Percentiles rank a stretch among this genome's conserved stretches.
These are phyloP conservation scores for Fraxinus floribunda DNA, from an alignment of 305 asterid species.

Conservation along the genomic window DNA sequence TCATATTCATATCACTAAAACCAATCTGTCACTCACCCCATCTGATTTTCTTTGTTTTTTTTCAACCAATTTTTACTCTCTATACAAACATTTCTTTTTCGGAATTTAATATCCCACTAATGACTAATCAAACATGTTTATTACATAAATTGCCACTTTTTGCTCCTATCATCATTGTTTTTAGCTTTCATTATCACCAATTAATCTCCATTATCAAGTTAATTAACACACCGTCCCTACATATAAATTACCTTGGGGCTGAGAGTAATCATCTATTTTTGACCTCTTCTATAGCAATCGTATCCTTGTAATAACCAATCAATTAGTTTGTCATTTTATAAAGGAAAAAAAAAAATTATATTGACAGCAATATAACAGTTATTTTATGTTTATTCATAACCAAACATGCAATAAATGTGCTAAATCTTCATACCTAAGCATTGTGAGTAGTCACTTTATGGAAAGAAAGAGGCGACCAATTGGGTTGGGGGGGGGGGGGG, in stretches of 20 bases:
- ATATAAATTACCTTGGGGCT: not conserved
- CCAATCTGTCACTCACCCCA: slow-evolving; percentile 22
- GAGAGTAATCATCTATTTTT: not conserved
- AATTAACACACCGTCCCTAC: not conserved
- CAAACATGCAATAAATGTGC: not conserved
- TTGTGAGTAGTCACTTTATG: not conserved
- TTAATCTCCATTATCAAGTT: not conserved
- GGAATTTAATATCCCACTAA: slow-evolving; percentile 1
- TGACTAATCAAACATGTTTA: slow-evolving; percentile 24
- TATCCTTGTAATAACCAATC: slow-evolving; percentile 17
- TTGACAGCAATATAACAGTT: not conserved
- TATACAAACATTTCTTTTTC: not conserved
- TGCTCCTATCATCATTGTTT: not conserved
- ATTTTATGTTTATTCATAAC: not conserved
- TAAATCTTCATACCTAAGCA: not conserved
- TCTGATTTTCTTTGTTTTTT: not conserved
- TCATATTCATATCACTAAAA: not conserved
- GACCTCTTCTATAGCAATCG: not conserved
- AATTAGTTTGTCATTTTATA: not conserved
- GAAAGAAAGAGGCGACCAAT: not conserved
- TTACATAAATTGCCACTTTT: not conserved
- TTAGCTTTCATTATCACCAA: not conserved
- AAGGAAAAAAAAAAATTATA: not conserved
- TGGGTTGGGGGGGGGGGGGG: not conserved
- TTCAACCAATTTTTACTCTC: slow-evolving; percentile 9